A percentile compares a stretch with the other conserved stretches of the same genome.
Evolutionary conservation across 306 rosid genomes (phyloP).

Genomic region (Hippophae rhamnoides): DNA sequence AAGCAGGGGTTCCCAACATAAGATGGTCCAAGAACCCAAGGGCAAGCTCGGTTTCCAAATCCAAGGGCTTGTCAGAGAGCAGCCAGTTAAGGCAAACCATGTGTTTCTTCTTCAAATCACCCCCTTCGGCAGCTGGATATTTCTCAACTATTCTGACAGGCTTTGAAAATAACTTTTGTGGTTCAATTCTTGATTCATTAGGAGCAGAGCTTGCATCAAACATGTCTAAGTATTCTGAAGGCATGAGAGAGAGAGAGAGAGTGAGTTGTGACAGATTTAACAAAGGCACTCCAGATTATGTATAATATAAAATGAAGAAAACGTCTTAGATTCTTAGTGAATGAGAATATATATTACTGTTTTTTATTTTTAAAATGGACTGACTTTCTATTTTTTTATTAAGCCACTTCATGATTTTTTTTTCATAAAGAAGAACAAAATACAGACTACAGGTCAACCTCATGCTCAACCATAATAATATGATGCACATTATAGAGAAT

Average conservation of each 20-base stretch:
- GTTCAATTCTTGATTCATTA: conserved; percentile 62
- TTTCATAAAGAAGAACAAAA: too few relatives aligned
- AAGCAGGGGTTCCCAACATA: conserved; percentile 96
- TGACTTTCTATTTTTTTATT: too few relatives aligned
- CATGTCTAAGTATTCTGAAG: conserved; percentile 72
- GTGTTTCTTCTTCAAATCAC: conserved; percentile 78
- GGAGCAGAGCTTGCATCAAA: conserved; percentile 71
- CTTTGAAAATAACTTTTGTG: conserved; percentile 68
- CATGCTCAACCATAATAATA: too few relatives aligned
- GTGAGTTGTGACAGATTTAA: conserved; percentile 16
- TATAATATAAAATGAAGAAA: too few relatives aligned
- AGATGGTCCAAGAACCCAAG: conserved; percentile 94
- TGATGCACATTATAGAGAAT: too few relatives aligned
- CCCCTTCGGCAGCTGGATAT: conserved; percentile 79
- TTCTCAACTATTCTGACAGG: conserved; percentile 77
- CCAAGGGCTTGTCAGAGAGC: conserved; percentile 86
- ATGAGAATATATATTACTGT: too few relatives aligned
- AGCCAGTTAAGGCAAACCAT: conserved; percentile 92
- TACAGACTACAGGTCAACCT: too few relatives aligned
- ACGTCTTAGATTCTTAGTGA: too few relatives aligned
- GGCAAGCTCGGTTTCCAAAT: conserved; percentile 65
- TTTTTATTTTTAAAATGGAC: too few relatives aligned
- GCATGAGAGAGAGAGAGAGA: conserved; percentile 10
- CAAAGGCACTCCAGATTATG: conserved; percentile 1
- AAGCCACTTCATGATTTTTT: too few relatives aligned